Percentiles rank a stretch among this genome's conserved stretches.
These are phyloP conservation scores for Blastomyces percursus DNA, from an alignment of 2,329 filamentous ascomycete species.

Conservation along the genomic window DNA sequence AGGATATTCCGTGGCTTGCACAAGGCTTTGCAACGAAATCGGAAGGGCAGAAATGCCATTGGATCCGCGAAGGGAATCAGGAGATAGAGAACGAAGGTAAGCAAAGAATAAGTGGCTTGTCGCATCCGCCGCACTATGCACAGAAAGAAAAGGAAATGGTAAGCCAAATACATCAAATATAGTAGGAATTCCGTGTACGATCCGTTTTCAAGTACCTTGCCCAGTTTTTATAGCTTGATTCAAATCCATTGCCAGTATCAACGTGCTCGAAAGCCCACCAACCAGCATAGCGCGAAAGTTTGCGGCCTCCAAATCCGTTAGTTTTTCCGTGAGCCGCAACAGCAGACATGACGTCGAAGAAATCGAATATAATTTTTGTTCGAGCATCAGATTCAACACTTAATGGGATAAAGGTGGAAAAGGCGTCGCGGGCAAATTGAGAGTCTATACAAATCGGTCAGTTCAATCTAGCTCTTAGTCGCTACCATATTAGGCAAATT, in stretches of 20 bases:
- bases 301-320: slow-evolving; percentile 86
- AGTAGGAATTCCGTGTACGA: slow-evolving; percentile 5
- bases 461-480: not conserved
- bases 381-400: slow-evolving; percentile 80
- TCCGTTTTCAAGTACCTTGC: slow-evolving; percentile 46
- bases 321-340: slow-evolving; percentile 86
- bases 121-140: slow-evolving; percentile 71
- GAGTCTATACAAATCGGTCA: slow-evolving; percentile 53
- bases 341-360: slow-evolving; percentile 85
- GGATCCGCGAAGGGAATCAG: slow-evolving; percentile 57
- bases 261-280: slow-evolving; percentile 98
- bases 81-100: slow-evolving; percentile 79
- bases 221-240: slow-evolving; percentile 88
- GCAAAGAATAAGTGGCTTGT: slow-evolving; percentile 97
- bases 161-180: slow-evolving; percentile 4
- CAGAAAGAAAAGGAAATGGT: not conserved
- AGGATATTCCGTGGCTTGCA: slow-evolving; percentile 90
- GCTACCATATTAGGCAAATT: not conserved
- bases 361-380: slow-evolving; percentile 84
- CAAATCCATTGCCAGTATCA: slow-evolving; percentile 82
- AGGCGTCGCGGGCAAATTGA: slow-evolving; percentile 79
- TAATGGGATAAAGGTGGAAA: slow-evolving; percentile 90
- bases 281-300: slow-evolving; percentile 85
- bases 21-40: slow-evolving; percentile 77
- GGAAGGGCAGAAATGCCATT: slow-evolving; percentile 78